Evolutionary conservation across 1,284 basidiomycete species (phyloP).

Genomic region (Neotropicomus parvogracilis): DNA sequence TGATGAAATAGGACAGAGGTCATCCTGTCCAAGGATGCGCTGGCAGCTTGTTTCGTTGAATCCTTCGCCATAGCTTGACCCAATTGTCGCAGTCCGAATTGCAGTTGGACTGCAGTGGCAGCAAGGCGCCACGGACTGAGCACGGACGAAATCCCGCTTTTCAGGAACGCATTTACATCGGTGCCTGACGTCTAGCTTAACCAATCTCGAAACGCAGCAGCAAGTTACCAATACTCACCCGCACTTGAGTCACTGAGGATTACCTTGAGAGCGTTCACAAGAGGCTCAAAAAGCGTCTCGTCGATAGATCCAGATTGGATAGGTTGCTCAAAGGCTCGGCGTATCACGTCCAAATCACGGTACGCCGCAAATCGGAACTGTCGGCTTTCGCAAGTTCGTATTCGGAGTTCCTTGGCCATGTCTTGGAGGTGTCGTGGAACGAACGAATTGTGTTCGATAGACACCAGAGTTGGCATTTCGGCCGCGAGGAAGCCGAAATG

Average conservation of each 20-base stretch:
- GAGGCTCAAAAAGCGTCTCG: constrained; percentile 55
- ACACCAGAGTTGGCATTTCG: constrained; percentile 63
- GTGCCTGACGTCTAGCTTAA: constrained; percentile 24
- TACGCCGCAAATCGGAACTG: constrained; percentile 71
- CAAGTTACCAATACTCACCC: constrained; percentile 29
- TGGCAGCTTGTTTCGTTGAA: constrained; percentile 48
- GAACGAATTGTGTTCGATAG: constrained; percentile 58
- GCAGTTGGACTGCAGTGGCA: constrained; percentile 72
- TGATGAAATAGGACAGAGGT: constrained; percentile 65
- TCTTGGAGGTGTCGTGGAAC: constrained; percentile 48
- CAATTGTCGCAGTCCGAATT: constrained; percentile 68
- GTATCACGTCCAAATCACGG: constrained; percentile 64
- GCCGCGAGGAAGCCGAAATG: constrained; percentile 61
- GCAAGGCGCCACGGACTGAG: constrained; percentile 80
- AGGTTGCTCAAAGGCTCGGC: constrained; percentile 62
- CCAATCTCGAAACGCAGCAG: neutral
- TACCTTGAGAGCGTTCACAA: constrained; percentile 60
- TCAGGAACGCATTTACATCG: constrained; percentile 48
- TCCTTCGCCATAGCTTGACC: constrained; percentile 60
- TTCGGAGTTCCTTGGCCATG: constrained; percentile 49
- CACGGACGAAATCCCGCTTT: constrained; percentile 60
- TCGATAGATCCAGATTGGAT: constrained; percentile 48
- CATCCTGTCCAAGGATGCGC: constrained; percentile 57
- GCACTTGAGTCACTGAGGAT: constrained; percentile 55
- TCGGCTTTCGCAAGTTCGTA: constrained; percentile 53